phyloP scores from a whole-genome alignment of 1,139 yeast species.

The Blastobotrys arbuscula region DNA sequence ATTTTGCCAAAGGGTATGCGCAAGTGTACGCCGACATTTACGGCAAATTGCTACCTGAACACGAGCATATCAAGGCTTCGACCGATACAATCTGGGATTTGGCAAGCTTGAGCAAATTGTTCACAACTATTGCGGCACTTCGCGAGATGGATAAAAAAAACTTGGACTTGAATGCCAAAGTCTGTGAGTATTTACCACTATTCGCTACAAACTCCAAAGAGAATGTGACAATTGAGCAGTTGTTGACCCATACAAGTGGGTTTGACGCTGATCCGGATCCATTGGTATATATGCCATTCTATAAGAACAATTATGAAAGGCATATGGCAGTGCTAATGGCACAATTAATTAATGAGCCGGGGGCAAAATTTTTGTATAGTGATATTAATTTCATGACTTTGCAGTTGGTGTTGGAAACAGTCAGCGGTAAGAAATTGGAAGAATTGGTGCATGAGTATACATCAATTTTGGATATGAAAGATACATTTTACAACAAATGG shows the following conservation, averaged over 20 bases:
- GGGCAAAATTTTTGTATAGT: slow-evolving; percentile 16
- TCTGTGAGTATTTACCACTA: slow-evolving; percentile 13
- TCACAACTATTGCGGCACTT: slow-evolving; percentile 19
- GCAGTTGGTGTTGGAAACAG: slow-evolving; percentile 16
- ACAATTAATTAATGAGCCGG: slow-evolving; percentile 15
- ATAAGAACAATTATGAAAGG: slow-evolving; percentile 11
- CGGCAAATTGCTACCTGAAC: slow-evolving; percentile 12
- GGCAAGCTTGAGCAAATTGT: slow-evolving; percentile 18
- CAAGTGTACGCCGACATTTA: slow-evolving; percentile 12
- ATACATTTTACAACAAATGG: slow-evolving; percentile 15
- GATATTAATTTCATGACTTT: slow-evolving; percentile 18
- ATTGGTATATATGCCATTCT: slow-evolving; percentile 8
- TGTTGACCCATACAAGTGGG: slow-evolving; percentile 21
- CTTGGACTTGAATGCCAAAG: slow-evolving; percentile 13
- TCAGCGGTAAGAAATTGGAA: slow-evolving; percentile 14
- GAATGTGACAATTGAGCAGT: slow-evolving; percentile 15
- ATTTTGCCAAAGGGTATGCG: slow-evolving; percentile 16
- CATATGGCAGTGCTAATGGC: slow-evolving; percentile 12
- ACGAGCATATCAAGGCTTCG: slow-evolving; percentile 9
- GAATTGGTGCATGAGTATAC: slow-evolving; percentile 13
- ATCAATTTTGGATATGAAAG: slow-evolving; percentile 16
- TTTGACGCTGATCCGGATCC: slow-evolving; percentile 20
- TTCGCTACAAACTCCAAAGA: slow-evolving; percentile 15
- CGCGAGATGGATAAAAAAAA: slow-evolving; percentile 13
- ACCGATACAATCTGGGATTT: slow-evolving; percentile 15